Evolutionary conservation across 23 red algal species (phyloP).

Genomic region (Rhodosorus marinus): DNA sequence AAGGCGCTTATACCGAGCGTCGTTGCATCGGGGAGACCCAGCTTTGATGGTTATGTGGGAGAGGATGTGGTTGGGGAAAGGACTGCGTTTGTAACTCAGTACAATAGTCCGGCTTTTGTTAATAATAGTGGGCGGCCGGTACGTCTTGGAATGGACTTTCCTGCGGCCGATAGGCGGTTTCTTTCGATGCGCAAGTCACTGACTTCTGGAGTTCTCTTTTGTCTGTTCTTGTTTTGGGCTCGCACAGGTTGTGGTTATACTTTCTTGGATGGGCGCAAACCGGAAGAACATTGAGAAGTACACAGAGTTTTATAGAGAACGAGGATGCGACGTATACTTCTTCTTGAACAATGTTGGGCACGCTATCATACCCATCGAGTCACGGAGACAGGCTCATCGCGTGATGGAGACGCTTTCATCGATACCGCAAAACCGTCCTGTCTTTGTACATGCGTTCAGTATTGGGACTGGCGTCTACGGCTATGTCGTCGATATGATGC

Average conservation of each 20-base stretch:
- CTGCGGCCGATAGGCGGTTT: too few species aligned
- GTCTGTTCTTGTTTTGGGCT: background rate
- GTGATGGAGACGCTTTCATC: slow-evolving; percentile 38
- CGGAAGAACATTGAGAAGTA: slow-evolving; percentile 57
- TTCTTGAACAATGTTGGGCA: slow-evolving; percentile 65
- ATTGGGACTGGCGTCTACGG: slow-evolving; percentile 99
- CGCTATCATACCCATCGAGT: slow-evolving; percentile 46
- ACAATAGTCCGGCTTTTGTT: too few species aligned
- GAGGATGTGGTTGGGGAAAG: too few species aligned
- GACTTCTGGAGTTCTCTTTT: too few species aligned
- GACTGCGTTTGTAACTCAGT: too few species aligned
- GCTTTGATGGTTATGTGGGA: too few species aligned
- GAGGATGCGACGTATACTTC: slow-evolving; percentile 68
- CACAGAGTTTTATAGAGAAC: slow-evolving; percentile 43
- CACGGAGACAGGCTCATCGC: slow-evolving; percentile 38
- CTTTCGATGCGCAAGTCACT: background rate
- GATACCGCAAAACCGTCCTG: slow-evolving; percentile 41
- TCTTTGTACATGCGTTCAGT: slow-evolving; percentile 87
- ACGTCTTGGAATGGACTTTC: too few species aligned
- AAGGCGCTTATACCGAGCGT: too few species aligned
- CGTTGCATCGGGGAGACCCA: too few species aligned
- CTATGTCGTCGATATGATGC: slow-evolving; percentile 42
- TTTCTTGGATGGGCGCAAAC: slow-evolving; percentile 81
- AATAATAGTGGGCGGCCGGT: too few species aligned
- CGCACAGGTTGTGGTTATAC: slow-evolving; percentile 56